Conservation (phyloP, 208 protist species). For the Trichomonas vaginalis region DNA sequence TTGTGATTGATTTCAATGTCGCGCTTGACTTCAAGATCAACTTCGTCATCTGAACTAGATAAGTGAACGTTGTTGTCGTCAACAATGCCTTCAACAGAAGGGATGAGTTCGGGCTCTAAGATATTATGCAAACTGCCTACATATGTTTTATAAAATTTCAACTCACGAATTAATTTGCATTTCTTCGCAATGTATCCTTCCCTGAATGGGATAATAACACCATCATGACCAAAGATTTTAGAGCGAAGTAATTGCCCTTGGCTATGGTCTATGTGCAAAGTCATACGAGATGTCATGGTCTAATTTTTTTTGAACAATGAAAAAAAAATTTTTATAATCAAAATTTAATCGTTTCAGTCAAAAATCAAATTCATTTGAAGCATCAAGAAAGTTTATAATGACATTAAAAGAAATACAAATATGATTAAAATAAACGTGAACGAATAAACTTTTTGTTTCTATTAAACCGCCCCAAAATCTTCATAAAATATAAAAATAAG, state of each 20-base stretch:
- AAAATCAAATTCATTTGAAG: no score
- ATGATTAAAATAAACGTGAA: no score
- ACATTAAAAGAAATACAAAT: no score
- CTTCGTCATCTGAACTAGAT: neutral
- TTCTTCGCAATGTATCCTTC: neutral
- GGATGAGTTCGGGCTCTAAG: neutral
- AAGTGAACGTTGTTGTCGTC: neutral
- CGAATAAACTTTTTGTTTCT: no score
- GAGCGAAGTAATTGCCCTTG: neutral
- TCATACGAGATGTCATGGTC: neutral
- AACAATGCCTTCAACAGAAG: neutral
- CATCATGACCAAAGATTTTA: neutral
- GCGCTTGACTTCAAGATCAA: neutral
- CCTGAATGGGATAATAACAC: neutral
- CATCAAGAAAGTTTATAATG: no score
- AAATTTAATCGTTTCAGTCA: no score
- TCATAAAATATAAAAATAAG: no score
- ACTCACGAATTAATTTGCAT: neutral
- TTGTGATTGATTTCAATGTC: neutral
- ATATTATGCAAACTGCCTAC: neutral
- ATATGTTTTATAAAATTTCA: neutral
- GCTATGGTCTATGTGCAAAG: neutral
- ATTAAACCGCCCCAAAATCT: no score
- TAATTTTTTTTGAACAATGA: neutral
- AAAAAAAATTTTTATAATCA: neutral